Percentiles rank a stretch among this genome's conserved stretches.
Conservation (phyloP, 2,329 filamentous ascomycete genomes). For the Ascochyta lentis region DNA sequence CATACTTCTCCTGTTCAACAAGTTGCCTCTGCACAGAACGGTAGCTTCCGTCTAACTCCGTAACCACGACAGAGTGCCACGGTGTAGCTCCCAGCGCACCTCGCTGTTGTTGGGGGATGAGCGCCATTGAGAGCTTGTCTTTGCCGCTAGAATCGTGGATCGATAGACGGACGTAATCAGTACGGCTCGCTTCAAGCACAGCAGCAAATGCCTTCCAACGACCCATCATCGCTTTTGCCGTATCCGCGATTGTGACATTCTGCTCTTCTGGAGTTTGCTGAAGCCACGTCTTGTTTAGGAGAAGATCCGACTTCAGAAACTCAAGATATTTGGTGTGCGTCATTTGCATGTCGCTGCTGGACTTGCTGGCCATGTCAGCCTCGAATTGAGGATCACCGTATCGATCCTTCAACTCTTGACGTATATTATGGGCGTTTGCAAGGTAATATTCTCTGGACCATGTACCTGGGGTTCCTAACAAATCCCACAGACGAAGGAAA, state of each 20-base stretch:
- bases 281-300: slow-evolving; percentile 24
- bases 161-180: slow-evolving; percentile 36
- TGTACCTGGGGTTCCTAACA: slow-evolving; percentile 25
- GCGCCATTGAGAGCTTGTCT: slow-evolving; percentile 40
- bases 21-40: slow-evolving; percentile 27
- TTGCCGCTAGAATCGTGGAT: slow-evolving; percentile 42
- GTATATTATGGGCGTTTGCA: slow-evolving; percentile 31
- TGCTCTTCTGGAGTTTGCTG: slow-evolving; percentile 26
- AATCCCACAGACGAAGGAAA: slow-evolving; percentile 29
- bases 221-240: slow-evolving; percentile 42
- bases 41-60: slow-evolving; percentile 30
- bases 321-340: slow-evolving; percentile 40
- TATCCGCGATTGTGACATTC: slow-evolving; percentile 28
- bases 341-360: slow-evolving; percentile 35
- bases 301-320: slow-evolving; percentile 34
- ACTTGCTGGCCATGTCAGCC: slow-evolving; percentile 40
- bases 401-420: slow-evolving; percentile 30
- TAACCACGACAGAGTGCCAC: slow-evolving; percentile 33
- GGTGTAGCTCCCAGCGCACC: slow-evolving; percentile 33
- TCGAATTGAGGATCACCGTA: slow-evolving; percentile 35
- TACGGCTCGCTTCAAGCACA: slow-evolving; percentile 28
- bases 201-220: slow-evolving; percentile 37
- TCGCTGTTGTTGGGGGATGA: slow-evolving; percentile 32
- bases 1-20: slow-evolving; percentile 27
- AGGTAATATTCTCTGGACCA: slow-evolving; percentile 34